Percentiles rank a stretch among this genome's conserved stretches.
phyloP scores from a whole-genome alignment of 306 rosid genomes.

The Psophocarpus tetragonolobus region DNA sequence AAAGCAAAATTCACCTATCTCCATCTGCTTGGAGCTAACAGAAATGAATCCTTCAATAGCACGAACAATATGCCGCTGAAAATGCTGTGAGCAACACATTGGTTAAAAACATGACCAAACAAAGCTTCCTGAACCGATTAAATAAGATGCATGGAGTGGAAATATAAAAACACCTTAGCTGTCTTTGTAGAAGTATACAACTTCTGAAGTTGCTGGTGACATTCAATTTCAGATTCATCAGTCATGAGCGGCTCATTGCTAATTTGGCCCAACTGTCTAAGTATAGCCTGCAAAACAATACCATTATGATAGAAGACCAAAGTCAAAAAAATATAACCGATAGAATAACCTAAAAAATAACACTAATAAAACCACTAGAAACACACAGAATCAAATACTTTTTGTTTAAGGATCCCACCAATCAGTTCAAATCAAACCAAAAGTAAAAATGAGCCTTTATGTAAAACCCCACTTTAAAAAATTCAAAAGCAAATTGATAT shows the following conservation, averaged over 20 bases:
- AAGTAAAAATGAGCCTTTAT: neutral
- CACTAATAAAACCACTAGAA: neutral
- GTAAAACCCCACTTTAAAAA: neutral
- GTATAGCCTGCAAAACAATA: constrained; percentile 65
- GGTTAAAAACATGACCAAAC: constrained; percentile 25
- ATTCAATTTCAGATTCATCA: constrained; percentile 77
- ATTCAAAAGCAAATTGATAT: neutral
- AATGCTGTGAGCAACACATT: constrained; percentile 56
- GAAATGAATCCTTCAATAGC: constrained; percentile 73
- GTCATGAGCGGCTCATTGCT: constrained; percentile 60
- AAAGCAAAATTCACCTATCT: constrained; percentile 59
- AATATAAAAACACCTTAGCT: constrained; percentile 63
- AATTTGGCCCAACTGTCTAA: constrained; percentile 78
- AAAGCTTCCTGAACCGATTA: neutral
- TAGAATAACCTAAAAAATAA: neutral
- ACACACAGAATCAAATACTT: constrained; percentile 13
- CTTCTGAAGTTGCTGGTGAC: constrained; percentile 72
- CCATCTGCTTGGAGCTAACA: constrained; percentile 80
- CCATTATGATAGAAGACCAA: constrained; percentile 13
- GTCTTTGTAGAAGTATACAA: constrained; percentile 76
- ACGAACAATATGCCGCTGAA: constrained; percentile 82
- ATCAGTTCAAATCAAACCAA: constrained; percentile 26
- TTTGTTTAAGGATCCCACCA: neutral
- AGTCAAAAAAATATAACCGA: constrained; percentile 14
- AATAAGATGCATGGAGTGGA: neutral